phyloP scores from a whole-genome alignment of 2,329 filamentous ascomycete genomes.

The Diaporthe australafricana region DNA sequence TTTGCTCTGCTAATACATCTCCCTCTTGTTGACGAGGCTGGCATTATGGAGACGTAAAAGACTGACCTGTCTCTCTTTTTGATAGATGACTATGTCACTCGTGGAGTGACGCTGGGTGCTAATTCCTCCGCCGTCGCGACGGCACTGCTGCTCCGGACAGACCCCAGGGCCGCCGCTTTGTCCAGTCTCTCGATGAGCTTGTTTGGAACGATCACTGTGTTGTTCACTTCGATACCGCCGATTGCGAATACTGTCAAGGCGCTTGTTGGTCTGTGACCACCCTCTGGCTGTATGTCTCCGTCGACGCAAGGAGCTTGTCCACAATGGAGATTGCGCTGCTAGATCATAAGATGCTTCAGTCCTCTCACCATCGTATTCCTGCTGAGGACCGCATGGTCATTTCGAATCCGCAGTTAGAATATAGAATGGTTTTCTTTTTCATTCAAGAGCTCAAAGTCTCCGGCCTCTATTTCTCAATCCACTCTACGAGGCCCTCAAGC shows the following conservation, averaged over 20 bases:
- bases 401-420: no score
- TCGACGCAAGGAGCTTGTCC: no score
- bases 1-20: neutral
- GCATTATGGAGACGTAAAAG: neutral
- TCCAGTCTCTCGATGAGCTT: conserved; percentile 71
- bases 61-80: neutral
- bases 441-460: no score
- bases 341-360: no score
- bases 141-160: conserved; percentile 65
- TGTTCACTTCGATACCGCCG: conserved; percentile 68
- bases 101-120: conserved; percentile 71
- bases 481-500: no score
- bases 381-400: no score
- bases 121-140: conserved; percentile 72
- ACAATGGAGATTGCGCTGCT: no score
- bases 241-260: conserved; percentile 60
- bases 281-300: no score
- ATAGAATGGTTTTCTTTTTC: no score
- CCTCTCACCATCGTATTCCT: no score
- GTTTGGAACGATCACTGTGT: conserved; percentile 69
- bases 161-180: conserved; percentile 69
- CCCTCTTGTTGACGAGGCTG: neutral
- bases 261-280: conserved; percentile 55
- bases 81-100: conserved; percentile 70
- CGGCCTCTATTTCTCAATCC: no score